Base-by-base conservation (phyloP, 2,329 filamentous ascomycete species). In the Monosporascus sp. region DNA sequence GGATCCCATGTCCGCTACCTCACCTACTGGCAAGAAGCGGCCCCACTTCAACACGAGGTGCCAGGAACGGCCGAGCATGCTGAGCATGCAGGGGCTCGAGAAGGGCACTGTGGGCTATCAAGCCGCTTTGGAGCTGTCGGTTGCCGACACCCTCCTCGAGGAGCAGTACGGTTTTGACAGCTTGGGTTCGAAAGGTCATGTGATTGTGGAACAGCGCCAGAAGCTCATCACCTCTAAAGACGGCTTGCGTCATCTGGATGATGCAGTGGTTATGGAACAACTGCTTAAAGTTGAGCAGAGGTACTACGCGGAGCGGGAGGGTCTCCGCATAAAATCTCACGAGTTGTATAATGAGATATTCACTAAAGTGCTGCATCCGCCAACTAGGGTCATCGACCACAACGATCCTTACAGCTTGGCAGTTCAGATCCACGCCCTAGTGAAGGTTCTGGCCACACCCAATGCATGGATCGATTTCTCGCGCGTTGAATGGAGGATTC, bases 381-480 rank as follows among this genome's bases (percentile, higher is more conserved):
- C 79, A 45, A 79, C 73, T 48, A 77, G 70, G 58, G 76, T 78
- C 53, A 79, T 79, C 55, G 84, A 81, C 69, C 77, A 72, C 63
- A 73, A 76, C 31, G 79, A 86, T 60, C 81, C 80, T 5, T 80
- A 82, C 61, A 81, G 85, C 51, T 72, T 90, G 20, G 78, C 84
- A 44, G 83, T 88, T 37, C 87, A 90, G 64, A 89, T 90, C 52
- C 77, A 85, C 58, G 80, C 83, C 4, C 70, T 90, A 18, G 76
- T 90, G 46, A 83, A 83, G 63, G 80, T 87, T 9, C 75, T 90
- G 45, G 81, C 79, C 0, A 72, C 81, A 7, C 77, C 83, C 51
- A 85, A 86, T 52, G 80, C 88, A 46, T 90, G 87, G 87, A 79
- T 87, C 49, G 86, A 90, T 67, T 87, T 90, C 58, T 87, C 85